Conservation (phyloP, 2,329 filamentous ascomycete species). For the Colletotrichum acutatum region DNA sequence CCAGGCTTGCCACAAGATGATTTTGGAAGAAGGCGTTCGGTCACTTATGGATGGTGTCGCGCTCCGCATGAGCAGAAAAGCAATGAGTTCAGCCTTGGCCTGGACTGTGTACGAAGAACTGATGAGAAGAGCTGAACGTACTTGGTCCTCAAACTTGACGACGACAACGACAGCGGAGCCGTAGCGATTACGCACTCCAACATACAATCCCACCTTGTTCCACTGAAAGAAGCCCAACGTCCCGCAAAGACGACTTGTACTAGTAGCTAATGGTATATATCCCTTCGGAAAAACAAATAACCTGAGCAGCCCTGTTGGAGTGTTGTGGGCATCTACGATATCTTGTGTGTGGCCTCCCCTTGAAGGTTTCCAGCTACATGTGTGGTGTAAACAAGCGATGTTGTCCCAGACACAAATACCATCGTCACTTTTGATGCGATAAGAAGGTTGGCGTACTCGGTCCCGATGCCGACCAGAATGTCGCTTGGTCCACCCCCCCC, state of each 20-base stretch:
- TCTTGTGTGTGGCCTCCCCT: no score
- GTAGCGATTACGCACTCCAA: constrained; percentile 5
- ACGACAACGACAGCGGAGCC: constrained; percentile 13
- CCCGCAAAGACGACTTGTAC: neutral
- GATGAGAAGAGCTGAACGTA: constrained; percentile 73
- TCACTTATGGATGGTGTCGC: constrained; percentile 88
- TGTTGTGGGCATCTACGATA: neutral
- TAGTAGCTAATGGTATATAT: neutral
- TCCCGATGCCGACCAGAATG: neutral
- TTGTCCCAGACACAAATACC: neutral
- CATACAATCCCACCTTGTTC: constrained; percentile 7
- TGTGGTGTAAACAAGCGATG: no score
- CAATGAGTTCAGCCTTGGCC: constrained; percentile 90
- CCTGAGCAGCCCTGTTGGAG: neutral
- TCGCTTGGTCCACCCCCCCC: neutral
- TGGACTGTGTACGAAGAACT: constrained; percentile 98
- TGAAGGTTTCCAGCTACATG: no score
- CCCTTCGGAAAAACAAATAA: neutral
- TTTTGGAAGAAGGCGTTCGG: constrained; percentile 81
- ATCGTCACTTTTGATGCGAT: neutral
- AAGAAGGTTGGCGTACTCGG: neutral
- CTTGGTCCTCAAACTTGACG: constrained; percentile 24
- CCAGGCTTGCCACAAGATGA: constrained; percentile 80
- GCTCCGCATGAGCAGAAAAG: constrained; percentile 90
- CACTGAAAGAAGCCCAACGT: neutral